Percentiles rank a stretch among this genome's conserved stretches.
Conservation (phyloP, 129 eudicot species). For the Saposhnikovia divaricata region DNA sequence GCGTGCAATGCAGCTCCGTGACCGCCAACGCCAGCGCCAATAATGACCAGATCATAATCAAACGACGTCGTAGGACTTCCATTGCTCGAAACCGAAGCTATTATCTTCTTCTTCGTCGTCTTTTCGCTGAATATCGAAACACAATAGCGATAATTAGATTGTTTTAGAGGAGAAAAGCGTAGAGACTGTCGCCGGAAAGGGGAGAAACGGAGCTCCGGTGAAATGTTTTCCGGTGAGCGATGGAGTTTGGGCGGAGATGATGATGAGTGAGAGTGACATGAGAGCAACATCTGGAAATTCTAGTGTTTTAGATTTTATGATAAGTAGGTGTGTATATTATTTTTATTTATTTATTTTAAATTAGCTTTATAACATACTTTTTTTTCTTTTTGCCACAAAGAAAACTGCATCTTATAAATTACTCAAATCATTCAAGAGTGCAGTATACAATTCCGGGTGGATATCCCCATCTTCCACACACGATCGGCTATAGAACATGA, state of each 20-base stretch:
- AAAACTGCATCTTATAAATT: too few species aligned
- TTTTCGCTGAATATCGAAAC: conserved; percentile 4
- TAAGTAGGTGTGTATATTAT: not conserved
- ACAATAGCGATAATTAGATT: conserved; percentile 1
- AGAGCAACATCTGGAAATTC: not conserved
- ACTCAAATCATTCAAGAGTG: too few species aligned
- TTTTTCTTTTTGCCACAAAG: too few species aligned
- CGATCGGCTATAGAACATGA: too few species aligned
- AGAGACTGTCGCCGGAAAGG: conserved; percentile 29
- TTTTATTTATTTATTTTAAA: too few species aligned
- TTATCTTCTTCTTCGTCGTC: not conserved
- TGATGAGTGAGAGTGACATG: conserved; percentile 10
- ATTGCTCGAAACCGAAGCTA: conserved; percentile 34
- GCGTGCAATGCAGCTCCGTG: conserved; percentile 96
- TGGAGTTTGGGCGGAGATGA: conserved; percentile 7
- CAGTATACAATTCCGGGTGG: too few species aligned
- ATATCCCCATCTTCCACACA: too few species aligned
- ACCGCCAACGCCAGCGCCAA: conserved; percentile 95
- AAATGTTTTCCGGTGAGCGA: conserved; percentile 6
- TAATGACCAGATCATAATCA: conserved; percentile 72
- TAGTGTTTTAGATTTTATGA: not conserved
- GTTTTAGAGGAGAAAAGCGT: conserved; percentile 7
- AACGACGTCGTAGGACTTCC: conserved; percentile 38
- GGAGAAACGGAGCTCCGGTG: conserved; percentile 30
- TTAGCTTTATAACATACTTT: too few species aligned